phyloP scores from a whole-genome alignment of 148 eudicot genomes.

The Chenopodium album region DNA sequence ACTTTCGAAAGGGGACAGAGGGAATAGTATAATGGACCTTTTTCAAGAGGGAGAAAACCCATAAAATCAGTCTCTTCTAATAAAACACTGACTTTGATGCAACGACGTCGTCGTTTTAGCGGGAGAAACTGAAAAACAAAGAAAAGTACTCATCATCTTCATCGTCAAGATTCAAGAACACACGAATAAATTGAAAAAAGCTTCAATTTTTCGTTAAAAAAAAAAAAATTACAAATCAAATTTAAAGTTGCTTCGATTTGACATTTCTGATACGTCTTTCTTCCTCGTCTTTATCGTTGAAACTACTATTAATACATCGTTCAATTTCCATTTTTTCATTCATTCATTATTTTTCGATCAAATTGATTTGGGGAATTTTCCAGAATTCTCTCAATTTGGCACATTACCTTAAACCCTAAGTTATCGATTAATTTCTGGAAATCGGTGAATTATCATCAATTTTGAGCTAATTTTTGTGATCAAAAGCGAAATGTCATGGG shows the following conservation, averaged over 20 bases:
- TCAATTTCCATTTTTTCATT: neutral
- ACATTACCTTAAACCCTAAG: constrained; percentile 18
- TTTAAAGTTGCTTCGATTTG: constrained; percentile 5
- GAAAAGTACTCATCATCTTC: neutral
- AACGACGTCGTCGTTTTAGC: constrained; percentile 9
- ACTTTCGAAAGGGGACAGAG: no score
- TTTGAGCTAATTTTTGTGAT: neutral
- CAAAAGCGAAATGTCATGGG: constrained; percentile 76
- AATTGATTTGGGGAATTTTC: neutral
- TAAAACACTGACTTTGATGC: constrained; percentile 7
- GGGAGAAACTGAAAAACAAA: neutral
- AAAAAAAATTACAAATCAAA: neutral
- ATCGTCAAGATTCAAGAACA: neutral
- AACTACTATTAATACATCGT: neutral
- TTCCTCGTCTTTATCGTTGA: neutral
- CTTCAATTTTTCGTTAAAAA: neutral
- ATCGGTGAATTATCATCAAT: neutral
- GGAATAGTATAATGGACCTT: no score
- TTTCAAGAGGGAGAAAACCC: no score
- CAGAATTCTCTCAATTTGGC: neutral
- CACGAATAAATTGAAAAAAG: neutral
- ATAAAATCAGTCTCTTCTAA: no score
- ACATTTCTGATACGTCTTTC: neutral
- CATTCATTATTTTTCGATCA: neutral
- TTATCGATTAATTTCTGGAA: no score